Percentiles rank a stretch among this genome's conserved stretches.
These are phyloP conservation scores for Akanthomyces uredinophilus DNA, from an alignment of 2,329 filamentous ascomycete genomes.

Conservation along the genomic window DNA sequence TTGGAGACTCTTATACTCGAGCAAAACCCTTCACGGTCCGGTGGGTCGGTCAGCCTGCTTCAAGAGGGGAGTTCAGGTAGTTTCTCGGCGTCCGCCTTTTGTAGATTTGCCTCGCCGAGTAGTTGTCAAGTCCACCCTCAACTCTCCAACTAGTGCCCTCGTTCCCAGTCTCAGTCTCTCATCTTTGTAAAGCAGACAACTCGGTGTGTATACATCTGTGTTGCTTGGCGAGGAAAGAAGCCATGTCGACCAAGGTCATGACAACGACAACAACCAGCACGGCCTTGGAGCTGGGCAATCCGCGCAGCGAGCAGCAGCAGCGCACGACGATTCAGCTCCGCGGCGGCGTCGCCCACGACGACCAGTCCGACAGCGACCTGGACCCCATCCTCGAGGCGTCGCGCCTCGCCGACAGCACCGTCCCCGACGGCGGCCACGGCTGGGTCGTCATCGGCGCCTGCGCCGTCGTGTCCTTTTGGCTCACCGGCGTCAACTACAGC, in stretches of 20 bases:
- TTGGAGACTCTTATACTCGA: not conserved
- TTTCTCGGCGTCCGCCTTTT: slow-evolving; percentile 2
- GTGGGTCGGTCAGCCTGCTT: slow-evolving; percentile 7
- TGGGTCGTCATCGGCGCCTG: slow-evolving; percentile 15
- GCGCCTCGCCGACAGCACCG: slow-evolving; percentile 6
- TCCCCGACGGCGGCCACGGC: slow-evolving; percentile 16
- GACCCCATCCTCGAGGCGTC: slow-evolving; percentile 11
- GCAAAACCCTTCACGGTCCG: not conserved
- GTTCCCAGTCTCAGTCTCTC: no score
- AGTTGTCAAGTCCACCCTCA: not conserved
- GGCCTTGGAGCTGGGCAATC: slow-evolving; percentile 2
- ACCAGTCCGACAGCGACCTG: not conserved
- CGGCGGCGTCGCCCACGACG: not conserved
- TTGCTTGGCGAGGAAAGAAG: not conserved
- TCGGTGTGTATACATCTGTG: not conserved
- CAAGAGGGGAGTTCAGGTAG: not conserved
- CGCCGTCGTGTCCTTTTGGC: slow-evolving; percentile 14
- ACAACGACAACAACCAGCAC: slow-evolving; percentile 5
- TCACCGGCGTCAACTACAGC: slow-evolving; percentile 13
- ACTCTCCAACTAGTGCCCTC: no score
- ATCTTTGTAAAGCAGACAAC: no score
- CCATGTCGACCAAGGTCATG: slow-evolving; percentile 1
- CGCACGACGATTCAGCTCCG: slow-evolving; percentile 6
- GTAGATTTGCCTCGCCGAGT: not conserved
- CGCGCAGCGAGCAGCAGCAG: not conserved